Evolutionary conservation across 257 asterid genomes (phyloP).

Genomic region (Solanum corneliomulleri): DNA sequence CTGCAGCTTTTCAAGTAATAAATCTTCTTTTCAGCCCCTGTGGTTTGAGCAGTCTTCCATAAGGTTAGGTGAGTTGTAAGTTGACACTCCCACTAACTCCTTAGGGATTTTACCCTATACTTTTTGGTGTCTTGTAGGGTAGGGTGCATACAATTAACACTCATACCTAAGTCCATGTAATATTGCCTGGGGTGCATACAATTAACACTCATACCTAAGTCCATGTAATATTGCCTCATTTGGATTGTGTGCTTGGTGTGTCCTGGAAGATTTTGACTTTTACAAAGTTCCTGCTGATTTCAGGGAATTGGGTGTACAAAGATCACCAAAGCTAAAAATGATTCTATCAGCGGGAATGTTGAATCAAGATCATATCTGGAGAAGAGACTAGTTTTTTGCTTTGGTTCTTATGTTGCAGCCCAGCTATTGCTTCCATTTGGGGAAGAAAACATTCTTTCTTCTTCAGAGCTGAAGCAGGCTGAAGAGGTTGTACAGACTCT

Average conservation of each 20-base stretch:
- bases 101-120: background rate
- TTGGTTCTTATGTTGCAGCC: conserved; percentile 88
- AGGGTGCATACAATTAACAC: background rate
- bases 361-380: conserved; percentile 87
- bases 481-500: conserved; percentile 57
- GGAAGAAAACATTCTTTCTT: conserved; percentile 82
- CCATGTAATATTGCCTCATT: background rate
- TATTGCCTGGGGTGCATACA: background rate
- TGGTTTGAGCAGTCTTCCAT: background rate
- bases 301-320: conserved; percentile 98
- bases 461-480: conserved; percentile 73
- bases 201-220: background rate
- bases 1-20: background rate
- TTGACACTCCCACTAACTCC: background rate
- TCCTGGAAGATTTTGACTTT: background rate
- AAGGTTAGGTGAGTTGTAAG: background rate
- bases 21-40: background rate
- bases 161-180: background rate
- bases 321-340: conserved; percentile 64
- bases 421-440: conserved; percentile 89
- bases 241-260: background rate
- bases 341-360: conserved; percentile 51
- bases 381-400: conserved; percentile 88
- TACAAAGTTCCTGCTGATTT: conserved; percentile 4
- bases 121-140: background rate